Conservation (phyloP, 2,329 filamentous ascomycete species). For the Lachnellula suecica region DNA sequence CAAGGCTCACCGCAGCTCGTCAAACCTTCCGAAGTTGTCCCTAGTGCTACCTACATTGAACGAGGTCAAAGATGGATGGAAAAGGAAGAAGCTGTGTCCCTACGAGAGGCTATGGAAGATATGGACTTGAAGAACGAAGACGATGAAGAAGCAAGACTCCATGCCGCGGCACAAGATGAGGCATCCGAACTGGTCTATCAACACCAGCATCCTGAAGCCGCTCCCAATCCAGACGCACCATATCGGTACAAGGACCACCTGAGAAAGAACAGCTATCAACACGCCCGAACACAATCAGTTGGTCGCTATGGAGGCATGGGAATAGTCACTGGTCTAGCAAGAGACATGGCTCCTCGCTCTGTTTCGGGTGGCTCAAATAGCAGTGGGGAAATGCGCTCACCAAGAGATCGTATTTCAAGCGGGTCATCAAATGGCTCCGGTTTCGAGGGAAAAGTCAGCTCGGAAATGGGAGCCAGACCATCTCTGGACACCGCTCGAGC, state of each 20-base stretch:
- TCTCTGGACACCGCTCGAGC: conserved; percentile 25
- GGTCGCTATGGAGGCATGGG: conserved; percentile 49
- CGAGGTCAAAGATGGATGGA: conserved; percentile 77
- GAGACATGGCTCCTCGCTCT: conserved; percentile 32
- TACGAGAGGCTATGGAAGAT: conserved; percentile 72
- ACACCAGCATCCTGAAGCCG: conserved; percentile 61
- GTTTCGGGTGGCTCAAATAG: conserved; percentile 32
- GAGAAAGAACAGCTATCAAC: conserved; percentile 69
- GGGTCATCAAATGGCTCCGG: conserved; percentile 20
- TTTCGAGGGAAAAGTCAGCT: conserved; percentile 15
- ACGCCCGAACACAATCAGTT: conserved; percentile 61
- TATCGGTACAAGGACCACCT: conserved; percentile 69
- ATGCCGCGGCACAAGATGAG: conserved; percentile 71
- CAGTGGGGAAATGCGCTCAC: conserved; percentile 35
- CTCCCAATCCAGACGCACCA: conserved; percentile 59
- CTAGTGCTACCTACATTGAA: conserved; percentile 70
- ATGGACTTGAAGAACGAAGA: conserved; percentile 57
- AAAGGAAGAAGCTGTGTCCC: conserved; percentile 70
- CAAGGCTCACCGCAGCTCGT: conserved; percentile 35
- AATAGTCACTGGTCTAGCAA: conserved; percentile 33
- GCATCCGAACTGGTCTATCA: conserved; percentile 78
- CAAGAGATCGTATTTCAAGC: conserved; percentile 35
- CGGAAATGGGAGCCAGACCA: conserved; percentile 15
- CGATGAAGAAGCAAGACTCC: conserved; percentile 62
- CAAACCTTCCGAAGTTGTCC: conserved; percentile 60